A percentile compares a stretch with the other conserved stretches of the same genome.
Conservation (phyloP, 2,329 filamentous ascomycete genomes). For the Pyricularia grisea region DNA sequence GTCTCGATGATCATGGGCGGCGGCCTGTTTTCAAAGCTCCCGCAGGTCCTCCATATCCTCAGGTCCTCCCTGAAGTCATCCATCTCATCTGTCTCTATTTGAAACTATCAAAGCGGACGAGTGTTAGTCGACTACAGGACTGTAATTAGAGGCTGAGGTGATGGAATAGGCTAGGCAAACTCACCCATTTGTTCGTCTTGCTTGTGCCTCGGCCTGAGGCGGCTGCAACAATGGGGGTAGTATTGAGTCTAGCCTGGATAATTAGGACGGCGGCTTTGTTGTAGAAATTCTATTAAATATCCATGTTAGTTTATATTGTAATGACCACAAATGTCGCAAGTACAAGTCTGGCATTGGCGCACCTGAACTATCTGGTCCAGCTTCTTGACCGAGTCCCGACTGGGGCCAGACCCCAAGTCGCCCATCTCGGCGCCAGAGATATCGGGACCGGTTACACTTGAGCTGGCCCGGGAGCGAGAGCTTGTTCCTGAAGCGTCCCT, state of each 20-base stretch:
- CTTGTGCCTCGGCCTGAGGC: slow-evolving; percentile 36
- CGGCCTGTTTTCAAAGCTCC: slow-evolving; percentile 67
- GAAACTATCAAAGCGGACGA: slow-evolving; percentile 54
- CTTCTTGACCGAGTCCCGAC: slow-evolving; percentile 63
- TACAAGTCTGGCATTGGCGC: background rate
- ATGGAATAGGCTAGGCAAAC: background rate
- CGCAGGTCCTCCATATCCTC: slow-evolving; percentile 69
- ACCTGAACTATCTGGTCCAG: slow-evolving; percentile 88
- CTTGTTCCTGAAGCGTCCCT: slow-evolving; percentile 46
- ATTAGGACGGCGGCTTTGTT: slow-evolving; percentile 80
- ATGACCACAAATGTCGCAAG: background rate
- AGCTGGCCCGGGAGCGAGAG: slow-evolving; percentile 31
- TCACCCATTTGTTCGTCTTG: slow-evolving; percentile 81
- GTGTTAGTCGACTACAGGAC: slow-evolving; percentile 5
- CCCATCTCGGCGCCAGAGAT: background rate
- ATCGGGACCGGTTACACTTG: slow-evolving; percentile 32
- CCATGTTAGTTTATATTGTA: background rate
- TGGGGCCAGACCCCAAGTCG: slow-evolving; percentile 32
- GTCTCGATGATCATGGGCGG: slow-evolving; percentile 84
- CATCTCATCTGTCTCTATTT: slow-evolving; percentile 87
- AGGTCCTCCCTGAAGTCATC: slow-evolving; percentile 79
- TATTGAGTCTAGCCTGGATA: slow-evolving; percentile 67
- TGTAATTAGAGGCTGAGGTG: background rate
- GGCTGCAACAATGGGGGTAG: slow-evolving; percentile 49
- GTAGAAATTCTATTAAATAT: slow-evolving; percentile 66